Evolutionary conservation across 2,329 filamentous ascomycete species (phyloP), one percentile per base, ranked within the genome.

Genomic region (Botrytis tulipae): DNA sequence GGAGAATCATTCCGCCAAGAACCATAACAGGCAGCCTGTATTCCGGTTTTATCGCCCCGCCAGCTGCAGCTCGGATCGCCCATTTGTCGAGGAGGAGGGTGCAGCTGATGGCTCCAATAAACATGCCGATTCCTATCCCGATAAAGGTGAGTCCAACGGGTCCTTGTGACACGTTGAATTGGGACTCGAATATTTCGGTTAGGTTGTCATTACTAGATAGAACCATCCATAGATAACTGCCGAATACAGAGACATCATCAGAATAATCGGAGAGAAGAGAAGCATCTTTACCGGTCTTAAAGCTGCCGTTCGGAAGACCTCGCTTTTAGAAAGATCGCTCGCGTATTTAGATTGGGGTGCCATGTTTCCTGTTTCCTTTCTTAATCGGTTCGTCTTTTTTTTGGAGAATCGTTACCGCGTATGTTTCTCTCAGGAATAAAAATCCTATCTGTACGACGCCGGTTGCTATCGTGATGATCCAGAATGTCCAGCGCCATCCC

Each of bases 401-500:
- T 69, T 83, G 76, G 1, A 89, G 82, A 10, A 89, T 78, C 0
- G 84, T 80, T 1, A 84, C 83, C 1, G 84, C 83, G 70, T 87
- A 87, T 0, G 86, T 86, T 79, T 89, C 87, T 46, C 82, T 80
- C 4, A 84, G 80, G 59, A 85, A 81, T 63, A 84, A 10, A 14
- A 85, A 51, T 57, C 83, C 83, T 10, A 83, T 8, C 0, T 81
- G 76, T 14, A 86, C 75, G 0, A 77, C 68, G 9, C 82, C 83
- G 4, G 79, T 54, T 25, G 72, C 61, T 44, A 86, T 86, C 22
- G 83, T 80, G 29, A 86, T 80, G 20, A 86, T 78, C 83, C 84
- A 87, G 70, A 86, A 86, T 4, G 85, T 81, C 86, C 87, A 88
- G 44, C 86, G 78, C 87, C 87, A 88, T 9, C 85, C 85, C 46